phyloP scores from a whole-genome alignment of 805 yeast genomes.

The Teunomyces atbi region DNA sequence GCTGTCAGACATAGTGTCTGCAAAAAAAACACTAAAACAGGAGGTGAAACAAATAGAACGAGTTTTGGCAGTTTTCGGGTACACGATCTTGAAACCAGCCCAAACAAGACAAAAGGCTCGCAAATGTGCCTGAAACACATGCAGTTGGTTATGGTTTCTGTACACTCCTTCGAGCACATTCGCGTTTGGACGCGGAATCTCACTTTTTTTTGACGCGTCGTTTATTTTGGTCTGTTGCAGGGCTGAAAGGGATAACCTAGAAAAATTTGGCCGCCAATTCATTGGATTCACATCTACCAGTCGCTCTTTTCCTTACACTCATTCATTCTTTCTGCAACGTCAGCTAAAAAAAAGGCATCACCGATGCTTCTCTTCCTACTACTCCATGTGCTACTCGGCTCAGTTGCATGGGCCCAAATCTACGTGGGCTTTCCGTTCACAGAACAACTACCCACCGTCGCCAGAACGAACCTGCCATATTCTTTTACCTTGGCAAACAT shows the following conservation, averaged over 20 bases:
- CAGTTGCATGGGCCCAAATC: slow-evolving; percentile 42
- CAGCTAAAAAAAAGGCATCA: neutral
- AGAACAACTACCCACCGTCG: slow-evolving; percentile 86
- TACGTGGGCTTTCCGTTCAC: slow-evolving; percentile 72
- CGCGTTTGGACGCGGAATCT: neutral
- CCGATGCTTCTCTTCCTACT: slow-evolving; percentile 12
- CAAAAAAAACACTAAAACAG: too few species aligned
- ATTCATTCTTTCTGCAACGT: neutral
- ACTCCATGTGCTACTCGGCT: slow-evolving; percentile 9
- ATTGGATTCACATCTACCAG: neutral
- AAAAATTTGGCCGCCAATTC: neutral
- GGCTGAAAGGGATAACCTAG: neutral
- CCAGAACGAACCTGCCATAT: slow-evolving; percentile 63
- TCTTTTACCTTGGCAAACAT: slow-evolving; percentile 64
- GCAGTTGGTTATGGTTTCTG: neutral
- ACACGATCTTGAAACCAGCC: too few species aligned
- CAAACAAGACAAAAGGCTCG: too few species aligned
- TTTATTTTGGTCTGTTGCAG: neutral
- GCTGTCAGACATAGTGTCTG: too few species aligned
- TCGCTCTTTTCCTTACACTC: neutral
- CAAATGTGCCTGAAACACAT: slow-evolving; percentile 7
- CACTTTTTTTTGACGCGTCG: neutral
- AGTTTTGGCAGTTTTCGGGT: too few species aligned
- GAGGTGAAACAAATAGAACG: too few species aligned
- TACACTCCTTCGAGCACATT: neutral